Evolutionary conservation across 176 grass and related monocot species (phyloP).

Genomic region (Avena atlantica): DNA sequence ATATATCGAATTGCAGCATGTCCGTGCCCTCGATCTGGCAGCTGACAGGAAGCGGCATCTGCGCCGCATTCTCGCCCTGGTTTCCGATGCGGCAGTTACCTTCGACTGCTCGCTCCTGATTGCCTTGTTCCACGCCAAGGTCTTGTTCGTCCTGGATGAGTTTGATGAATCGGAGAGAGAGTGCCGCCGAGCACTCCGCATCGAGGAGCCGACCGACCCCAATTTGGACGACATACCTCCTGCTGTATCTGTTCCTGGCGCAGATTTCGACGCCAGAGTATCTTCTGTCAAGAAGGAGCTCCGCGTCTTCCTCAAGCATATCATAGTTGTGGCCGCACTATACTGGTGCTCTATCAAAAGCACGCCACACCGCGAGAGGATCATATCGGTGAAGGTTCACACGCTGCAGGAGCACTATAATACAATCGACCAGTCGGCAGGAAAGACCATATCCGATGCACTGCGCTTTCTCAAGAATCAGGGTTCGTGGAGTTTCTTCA

Average conservation of each 20-base stretch:
- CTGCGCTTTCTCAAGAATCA: conserved; percentile 6
- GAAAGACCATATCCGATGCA: conserved; percentile 25
- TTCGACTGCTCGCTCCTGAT: neutral
- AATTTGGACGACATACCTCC: conserved; percentile 21
- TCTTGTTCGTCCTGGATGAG: conserved; percentile 19
- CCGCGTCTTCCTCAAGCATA: neutral
- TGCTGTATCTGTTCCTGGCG: neutral
- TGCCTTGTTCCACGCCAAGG: conserved; percentile 28
- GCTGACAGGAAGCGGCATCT: neutral
- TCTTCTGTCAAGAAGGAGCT: conserved; percentile 5
- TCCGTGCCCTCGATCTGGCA: neutral
- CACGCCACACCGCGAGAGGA: too few species aligned
- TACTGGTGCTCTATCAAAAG: neutral
- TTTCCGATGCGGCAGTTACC: neutral
- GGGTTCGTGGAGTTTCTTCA: conserved; percentile 30
- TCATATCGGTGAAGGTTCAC: conserved; percentile 14
- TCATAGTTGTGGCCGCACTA: conserved; percentile 5
- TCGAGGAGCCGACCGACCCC: neutral
- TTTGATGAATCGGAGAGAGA: neutral
- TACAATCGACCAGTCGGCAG: neutral
- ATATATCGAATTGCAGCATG: neutral
- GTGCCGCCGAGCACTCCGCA: neutral
- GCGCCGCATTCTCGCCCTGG: neutral
- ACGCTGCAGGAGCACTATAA: neutral
- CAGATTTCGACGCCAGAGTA: conserved; percentile 5